phyloP scores from a whole-genome alignment of 805 yeast genomes.

The Barnettozyma vustinii region DNA sequence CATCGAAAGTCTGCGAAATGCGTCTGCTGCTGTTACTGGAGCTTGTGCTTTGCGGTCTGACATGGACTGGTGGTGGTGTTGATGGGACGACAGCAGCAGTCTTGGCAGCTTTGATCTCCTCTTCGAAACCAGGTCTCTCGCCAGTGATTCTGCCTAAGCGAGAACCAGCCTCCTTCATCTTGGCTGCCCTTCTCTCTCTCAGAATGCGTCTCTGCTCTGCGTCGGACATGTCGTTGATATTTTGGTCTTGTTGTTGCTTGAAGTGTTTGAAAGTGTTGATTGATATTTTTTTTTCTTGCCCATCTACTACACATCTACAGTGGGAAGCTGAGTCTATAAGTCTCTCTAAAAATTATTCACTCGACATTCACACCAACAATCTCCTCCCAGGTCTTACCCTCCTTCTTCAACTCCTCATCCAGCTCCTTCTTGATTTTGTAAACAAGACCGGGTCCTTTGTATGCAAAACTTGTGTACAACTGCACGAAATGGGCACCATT shows the following conservation, averaged over 20 bases:
- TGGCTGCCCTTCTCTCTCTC: slow-evolving; percentile 26
- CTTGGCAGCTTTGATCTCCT: not conserved
- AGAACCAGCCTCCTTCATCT: slow-evolving; percentile 17
- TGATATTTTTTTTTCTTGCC: not conserved
- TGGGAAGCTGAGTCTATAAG: not conserved
- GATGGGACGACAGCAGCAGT: not conserved
- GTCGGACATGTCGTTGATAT: not conserved
- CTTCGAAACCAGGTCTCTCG: slow-evolving; percentile 12
- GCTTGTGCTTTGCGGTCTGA: not conserved
- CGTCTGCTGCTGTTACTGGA: slow-evolving; percentile 8
- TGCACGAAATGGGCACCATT: slow-evolving; percentile 93
- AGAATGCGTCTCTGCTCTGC: slow-evolving; percentile 23
- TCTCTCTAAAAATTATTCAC: not conserved
- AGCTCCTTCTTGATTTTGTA: slow-evolving; percentile 55
- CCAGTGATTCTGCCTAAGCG: slow-evolving; percentile 24
- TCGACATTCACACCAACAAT: slow-evolving; percentile 57
- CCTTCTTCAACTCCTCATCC: slow-evolving; percentile 53
- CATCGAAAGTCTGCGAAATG: slow-evolving; percentile 16
- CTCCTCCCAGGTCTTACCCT: slow-evolving; percentile 81
- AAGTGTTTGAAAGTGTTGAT: not conserved
- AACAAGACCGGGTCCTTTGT: slow-evolving; percentile 85
- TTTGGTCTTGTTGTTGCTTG: not conserved
- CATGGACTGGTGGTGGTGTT: not conserved
- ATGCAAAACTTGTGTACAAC: slow-evolving; percentile 85
- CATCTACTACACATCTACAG: not conserved